Evolutionary conservation across 768 basidiomycete genomes (phyloP).

Genomic region (Boletus sensibilis): DNA sequence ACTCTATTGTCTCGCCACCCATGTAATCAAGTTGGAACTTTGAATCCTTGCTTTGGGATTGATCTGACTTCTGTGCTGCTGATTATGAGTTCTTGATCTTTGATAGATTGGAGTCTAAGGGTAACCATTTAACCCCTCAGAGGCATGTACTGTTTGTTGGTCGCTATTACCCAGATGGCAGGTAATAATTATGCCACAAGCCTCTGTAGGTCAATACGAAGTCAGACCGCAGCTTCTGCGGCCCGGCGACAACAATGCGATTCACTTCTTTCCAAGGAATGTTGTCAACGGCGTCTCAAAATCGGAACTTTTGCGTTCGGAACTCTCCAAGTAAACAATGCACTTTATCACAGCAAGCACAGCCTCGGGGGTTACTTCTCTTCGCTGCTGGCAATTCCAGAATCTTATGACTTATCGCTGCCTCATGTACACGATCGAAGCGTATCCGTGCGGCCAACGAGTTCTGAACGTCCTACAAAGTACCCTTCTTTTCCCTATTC

Average conservation of each 20-base stretch:
- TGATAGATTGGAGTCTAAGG: not conserved
- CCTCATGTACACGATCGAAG: conserved; percentile 19
- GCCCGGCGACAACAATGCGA: not conserved
- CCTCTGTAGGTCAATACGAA: not conserved
- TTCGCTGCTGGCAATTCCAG: conserved; percentile 2
- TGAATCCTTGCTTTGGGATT: not conserved
- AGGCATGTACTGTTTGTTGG: not conserved
- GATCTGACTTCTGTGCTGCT: not conserved
- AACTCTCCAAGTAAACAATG: not conserved
- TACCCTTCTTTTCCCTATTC: conserved; percentile 4
- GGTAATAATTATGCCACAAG: not conserved
- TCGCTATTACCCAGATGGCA: no score
- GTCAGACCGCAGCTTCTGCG: not conserved
- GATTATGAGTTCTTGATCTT: not conserved
- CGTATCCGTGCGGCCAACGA: not conserved
- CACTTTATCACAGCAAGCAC: conserved; percentile 5
- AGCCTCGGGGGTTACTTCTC: conserved; percentile 2
- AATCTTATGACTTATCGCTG: conserved; percentile 4
- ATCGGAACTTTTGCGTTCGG: not conserved
- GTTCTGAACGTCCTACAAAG: not conserved
- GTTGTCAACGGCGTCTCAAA: not conserved
- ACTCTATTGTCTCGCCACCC: not conserved
- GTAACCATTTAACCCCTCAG: not conserved
- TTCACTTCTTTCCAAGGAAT: not conserved
- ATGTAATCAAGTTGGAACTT: not conserved